These are phyloP conservation scores for Boletus sp. DNA, from an alignment of 1,284 basidiomycete genomes.

Conservation along the genomic window DNA sequence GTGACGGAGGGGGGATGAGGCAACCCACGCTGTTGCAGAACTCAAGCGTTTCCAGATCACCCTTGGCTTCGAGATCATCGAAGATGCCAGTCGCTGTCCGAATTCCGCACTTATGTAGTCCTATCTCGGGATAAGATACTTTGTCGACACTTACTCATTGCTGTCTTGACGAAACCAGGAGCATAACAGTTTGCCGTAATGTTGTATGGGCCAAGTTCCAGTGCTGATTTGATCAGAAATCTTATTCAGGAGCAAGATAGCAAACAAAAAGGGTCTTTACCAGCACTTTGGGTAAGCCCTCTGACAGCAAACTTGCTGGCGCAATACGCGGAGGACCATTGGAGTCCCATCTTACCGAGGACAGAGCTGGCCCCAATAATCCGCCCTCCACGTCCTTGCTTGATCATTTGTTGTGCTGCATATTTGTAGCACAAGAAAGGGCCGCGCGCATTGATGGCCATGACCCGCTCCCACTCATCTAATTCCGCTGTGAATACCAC, in stretches of 20 bases:
- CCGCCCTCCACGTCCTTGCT: slow-evolving; percentile 29
- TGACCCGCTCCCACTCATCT: slow-evolving; percentile 22
- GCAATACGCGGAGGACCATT: slow-evolving; percentile 9
- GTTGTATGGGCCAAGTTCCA: slow-evolving; percentile 30
- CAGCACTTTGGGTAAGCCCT: slow-evolving; percentile 20
- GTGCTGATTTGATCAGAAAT: slow-evolving; percentile 6
- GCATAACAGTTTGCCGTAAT: too few species aligned
- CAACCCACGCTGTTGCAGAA: background rate
- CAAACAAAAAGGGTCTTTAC: slow-evolving; percentile 4
- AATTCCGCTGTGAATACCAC: slow-evolving; percentile 8
- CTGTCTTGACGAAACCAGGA: too few species aligned
- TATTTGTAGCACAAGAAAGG: slow-evolving; percentile 34
- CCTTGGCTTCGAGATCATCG: too few species aligned
- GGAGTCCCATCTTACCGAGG: slow-evolving; percentile 17
- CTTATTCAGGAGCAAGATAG: background rate
- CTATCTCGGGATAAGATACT: too few species aligned
- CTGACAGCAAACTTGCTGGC: slow-evolving; percentile 3
- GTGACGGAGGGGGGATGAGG: background rate
- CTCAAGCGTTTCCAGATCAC: background rate
- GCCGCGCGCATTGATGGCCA: slow-evolving; percentile 30
- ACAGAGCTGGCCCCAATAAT: slow-evolving; percentile 36
- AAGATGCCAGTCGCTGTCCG: too few species aligned
- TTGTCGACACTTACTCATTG: too few species aligned
- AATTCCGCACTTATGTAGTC: too few species aligned
- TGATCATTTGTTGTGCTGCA: slow-evolving; percentile 31